A percentile compares a stretch with the other conserved stretches of the same genome.
These are phyloP conservation scores for Candolleomyces efflorescens DNA, from an alignment of 768 basidiomycete genomes.

Conservation along the genomic window DNA sequence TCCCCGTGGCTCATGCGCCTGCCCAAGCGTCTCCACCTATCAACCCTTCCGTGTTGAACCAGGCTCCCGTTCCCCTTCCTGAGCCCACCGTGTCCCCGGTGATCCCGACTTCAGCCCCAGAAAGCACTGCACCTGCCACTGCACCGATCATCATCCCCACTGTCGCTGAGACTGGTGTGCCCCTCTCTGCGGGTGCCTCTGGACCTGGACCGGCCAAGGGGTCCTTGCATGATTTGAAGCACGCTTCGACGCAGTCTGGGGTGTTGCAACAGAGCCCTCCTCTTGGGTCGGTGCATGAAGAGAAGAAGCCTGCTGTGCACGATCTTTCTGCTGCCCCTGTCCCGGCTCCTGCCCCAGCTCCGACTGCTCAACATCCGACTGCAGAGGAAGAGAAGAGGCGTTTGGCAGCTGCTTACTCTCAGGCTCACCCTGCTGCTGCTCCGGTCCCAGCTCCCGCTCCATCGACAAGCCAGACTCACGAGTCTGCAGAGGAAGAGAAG, in stretches of 20 bases:
- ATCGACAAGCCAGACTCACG: conserved; percentile 5
- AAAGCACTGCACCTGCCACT: not conserved
- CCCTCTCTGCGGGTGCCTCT: conserved; percentile 50
- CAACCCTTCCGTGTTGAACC: conserved; percentile 12
- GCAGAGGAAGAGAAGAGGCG: conserved; percentile 67
- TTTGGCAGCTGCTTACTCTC: conserved; percentile 37
- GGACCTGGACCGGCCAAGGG: conserved; percentile 69
- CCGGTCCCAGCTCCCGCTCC: conserved; percentile 5
- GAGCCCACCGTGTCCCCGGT: not conserved
- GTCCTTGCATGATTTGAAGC: conserved; percentile 50
- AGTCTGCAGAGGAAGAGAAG: conserved; percentile 46
- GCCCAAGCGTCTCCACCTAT: conserved; percentile 21
- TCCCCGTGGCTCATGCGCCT: conserved; percentile 35
- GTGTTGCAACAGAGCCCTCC: conserved; percentile 25
- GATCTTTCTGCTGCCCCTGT: conserved; percentile 18
- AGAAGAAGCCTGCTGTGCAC: conserved; percentile 19
- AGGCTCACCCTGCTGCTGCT: conserved; percentile 20
- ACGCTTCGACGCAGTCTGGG: not conserved
- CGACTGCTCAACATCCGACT: conserved; percentile 34
- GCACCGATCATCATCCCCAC: conserved; percentile 42
- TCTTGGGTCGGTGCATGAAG: conserved; percentile 16
- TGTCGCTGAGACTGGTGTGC: conserved; percentile 74
- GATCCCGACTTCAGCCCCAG: not conserved
- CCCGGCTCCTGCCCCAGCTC: conserved; percentile 18
- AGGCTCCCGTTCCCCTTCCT: not conserved